Percentiles rank a stretch among this genome's conserved stretches.
Evolutionary conservation across 83 land plant species (phyloP).

Genomic region (Larix sibirica): DNA sequence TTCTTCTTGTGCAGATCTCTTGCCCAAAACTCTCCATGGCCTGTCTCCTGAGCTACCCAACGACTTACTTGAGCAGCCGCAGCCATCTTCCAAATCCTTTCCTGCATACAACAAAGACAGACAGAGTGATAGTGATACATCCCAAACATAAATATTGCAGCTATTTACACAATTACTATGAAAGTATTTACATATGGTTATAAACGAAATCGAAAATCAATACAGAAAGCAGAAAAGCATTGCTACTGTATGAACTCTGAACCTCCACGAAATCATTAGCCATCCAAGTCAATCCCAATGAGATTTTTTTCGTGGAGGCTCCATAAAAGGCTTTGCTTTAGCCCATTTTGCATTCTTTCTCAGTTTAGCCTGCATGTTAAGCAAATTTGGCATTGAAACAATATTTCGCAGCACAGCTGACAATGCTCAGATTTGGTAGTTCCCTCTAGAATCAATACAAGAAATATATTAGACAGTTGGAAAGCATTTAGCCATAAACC

Average conservation of each 20-base stretch:
- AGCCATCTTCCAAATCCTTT: constrained; percentile 81
- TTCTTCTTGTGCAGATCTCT: constrained; percentile 23
- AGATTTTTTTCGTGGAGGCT: constrained; percentile 46
- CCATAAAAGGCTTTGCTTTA: constrained; percentile 29
- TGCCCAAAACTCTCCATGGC: constrained; percentile 35
- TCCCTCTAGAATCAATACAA: not conserved
- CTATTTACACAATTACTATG: not conserved
- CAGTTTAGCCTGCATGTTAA: constrained; percentile 47
- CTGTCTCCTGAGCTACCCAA: constrained; percentile 33
- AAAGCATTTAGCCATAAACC: not conserved
- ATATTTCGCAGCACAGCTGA: not conserved
- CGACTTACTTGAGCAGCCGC: constrained; percentile 67
- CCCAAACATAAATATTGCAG: not conserved
- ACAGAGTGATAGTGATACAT: not conserved
- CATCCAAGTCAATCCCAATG: constrained; percentile 97
- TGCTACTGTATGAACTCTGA: constrained; percentile 19
- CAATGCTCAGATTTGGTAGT: constrained; percentile 3
- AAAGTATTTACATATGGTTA: constrained; percentile 3
- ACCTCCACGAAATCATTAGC: constrained; percentile 98
- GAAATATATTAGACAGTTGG: not conserved
- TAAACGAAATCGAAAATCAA: not conserved
- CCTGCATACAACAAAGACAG: constrained; percentile 37
- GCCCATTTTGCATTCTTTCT: constrained; percentile 55
- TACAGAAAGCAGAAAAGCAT: not conserved
- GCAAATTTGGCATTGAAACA: constrained; percentile 10